Conservation (phyloP, 805 yeast species). For the Spathaspora girioi region DNA sequence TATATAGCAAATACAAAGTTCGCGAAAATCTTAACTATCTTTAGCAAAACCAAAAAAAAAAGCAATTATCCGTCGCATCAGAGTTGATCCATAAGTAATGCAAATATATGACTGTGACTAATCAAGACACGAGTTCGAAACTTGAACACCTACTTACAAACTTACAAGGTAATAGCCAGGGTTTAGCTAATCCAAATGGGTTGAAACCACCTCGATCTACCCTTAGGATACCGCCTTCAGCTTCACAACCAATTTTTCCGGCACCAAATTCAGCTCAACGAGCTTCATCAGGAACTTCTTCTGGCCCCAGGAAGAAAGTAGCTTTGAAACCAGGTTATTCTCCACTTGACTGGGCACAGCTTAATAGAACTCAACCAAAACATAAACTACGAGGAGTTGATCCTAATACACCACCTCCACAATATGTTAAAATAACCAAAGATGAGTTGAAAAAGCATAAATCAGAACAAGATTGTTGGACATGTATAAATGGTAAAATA, state of each 20-base stretch:
- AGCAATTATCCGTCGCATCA: background rate
- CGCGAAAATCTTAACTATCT: background rate
- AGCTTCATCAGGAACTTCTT: slow-evolving; percentile 11
- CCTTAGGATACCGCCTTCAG: background rate
- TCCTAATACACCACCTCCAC: slow-evolving; percentile 51
- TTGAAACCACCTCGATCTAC: slow-evolving; percentile 1
- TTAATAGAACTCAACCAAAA: slow-evolving; percentile 42
- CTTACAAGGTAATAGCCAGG: background rate
- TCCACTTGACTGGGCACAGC: slow-evolving; percentile 80
- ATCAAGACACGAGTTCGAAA: background rate
- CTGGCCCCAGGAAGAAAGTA: slow-evolving; percentile 45
- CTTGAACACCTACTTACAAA: background rate
- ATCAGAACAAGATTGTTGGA: slow-evolving; percentile 75
- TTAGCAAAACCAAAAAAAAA: background rate
- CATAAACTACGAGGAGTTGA: slow-evolving; percentile 52
- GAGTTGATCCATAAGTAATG: no score
- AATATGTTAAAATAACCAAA: slow-evolving; percentile 44
- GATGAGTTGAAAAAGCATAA: slow-evolving; percentile 61
- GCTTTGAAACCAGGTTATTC: slow-evolving; percentile 74
- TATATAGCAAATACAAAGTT: background rate
- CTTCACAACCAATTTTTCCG: slow-evolving; percentile 18
- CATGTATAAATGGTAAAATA: slow-evolving; percentile 72
- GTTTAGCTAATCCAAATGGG: background rate
- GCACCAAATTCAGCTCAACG: slow-evolving; percentile 36
- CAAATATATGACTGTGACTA: background rate